phyloP scores from a whole-genome alignment of 1,284 basidiomycete genomes.

The Somion occarium region DNA sequence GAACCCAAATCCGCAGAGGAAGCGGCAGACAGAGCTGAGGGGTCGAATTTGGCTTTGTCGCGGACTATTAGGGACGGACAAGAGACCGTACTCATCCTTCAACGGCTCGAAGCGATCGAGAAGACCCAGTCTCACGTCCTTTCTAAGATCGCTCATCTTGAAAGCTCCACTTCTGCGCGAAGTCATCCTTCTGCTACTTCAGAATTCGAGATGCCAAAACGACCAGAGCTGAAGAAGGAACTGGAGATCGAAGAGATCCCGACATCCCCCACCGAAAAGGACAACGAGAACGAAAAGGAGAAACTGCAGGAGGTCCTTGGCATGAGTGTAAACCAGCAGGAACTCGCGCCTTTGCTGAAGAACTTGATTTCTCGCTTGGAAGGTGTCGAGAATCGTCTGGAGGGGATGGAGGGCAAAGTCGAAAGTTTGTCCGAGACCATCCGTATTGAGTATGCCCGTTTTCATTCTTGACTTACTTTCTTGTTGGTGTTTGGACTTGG shows the following conservation, averaged over 20 bases:
- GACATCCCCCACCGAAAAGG: background rate
- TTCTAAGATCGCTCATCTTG: background rate
- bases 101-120: slow-evolving; percentile 27
- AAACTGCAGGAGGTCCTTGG: slow-evolving; percentile 13
- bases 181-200: slow-evolving; percentile 23
- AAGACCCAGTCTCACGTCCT: slow-evolving; percentile 5
- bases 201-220: slow-evolving; percentile 11
- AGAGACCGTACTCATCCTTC: slow-evolving; percentile 14
- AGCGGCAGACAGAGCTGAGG: background rate
- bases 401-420: slow-evolving; percentile 30
- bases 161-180: slow-evolving; percentile 22
- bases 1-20: slow-evolving; percentile 1
- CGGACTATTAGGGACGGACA: slow-evolving; percentile 4
- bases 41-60: background rate
- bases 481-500: no score
- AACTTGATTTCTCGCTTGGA: slow-evolving; percentile 6
- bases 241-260: background rate
- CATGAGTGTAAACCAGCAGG: slow-evolving; percentile 10
- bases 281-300: slow-evolving; percentile 13
- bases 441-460: slow-evolving; percentile 29
- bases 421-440: slow-evolving; percentile 26
- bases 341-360: background rate
- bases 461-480: background rate
- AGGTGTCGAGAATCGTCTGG: slow-evolving; percentile 18
- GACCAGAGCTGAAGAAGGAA: background rate